phyloP scores from a whole-genome alignment of 768 basidiomycete genomes.

The Exidia glandulosa region DNA sequence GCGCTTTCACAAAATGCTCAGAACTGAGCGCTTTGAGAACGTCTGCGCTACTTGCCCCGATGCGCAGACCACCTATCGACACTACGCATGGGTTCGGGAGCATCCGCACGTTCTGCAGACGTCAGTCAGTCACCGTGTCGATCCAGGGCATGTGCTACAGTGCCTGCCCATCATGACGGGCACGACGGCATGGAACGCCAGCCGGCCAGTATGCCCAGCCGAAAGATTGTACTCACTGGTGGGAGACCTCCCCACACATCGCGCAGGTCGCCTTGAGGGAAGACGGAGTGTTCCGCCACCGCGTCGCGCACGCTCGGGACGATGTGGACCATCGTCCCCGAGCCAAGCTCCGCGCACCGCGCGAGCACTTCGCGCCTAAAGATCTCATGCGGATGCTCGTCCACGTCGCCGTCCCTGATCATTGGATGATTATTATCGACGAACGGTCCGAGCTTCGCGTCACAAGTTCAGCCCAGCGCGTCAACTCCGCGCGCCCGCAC shows the following conservation, averaged over 20 bases:
- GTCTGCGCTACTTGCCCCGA: constrained; percentile 78
- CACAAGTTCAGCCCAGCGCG: background rate
- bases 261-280: constrained; percentile 66
- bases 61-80: constrained; percentile 70
- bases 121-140: background rate
- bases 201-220: background rate
- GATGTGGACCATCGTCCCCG: constrained; percentile 62
- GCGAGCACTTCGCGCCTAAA: constrained; percentile 57
- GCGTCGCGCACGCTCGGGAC: constrained; percentile 79
- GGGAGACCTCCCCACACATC: constrained; percentile 30
- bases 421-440: constrained; percentile 66
- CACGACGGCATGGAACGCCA: background rate
- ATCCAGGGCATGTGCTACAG: background rate
- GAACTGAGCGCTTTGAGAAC: constrained; percentile 80
- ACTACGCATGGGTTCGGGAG: constrained; percentile 85
- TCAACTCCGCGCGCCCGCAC: constrained; percentile 59
- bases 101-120: constrained; percentile 53
- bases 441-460: constrained; percentile 77
- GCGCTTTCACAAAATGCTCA: constrained; percentile 58
- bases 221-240: constrained; percentile 31
- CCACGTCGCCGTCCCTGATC: constrained; percentile 65
- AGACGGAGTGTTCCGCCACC: constrained; percentile 66
- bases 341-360: constrained; percentile 48
- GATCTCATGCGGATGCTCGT: constrained; percentile 49
- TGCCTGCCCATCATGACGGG: background rate